phyloP scores from a whole-genome alignment of 345 rosid species.

The Eucalyptus marginata region DNA sequence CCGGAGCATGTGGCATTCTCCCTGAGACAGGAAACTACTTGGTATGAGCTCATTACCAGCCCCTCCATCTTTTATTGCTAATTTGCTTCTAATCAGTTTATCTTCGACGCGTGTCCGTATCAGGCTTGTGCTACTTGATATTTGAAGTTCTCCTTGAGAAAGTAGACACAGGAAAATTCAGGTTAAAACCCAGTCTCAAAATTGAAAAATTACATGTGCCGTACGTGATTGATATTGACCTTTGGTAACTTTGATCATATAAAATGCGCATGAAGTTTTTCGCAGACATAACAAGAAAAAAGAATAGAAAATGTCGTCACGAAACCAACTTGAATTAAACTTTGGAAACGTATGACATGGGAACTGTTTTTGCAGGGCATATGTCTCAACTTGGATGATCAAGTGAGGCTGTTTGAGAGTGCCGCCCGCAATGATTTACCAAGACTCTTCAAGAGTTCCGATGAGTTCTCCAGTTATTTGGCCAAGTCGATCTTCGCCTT shows the following conservation, averaged over 20 bases:
- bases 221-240: not conserved
- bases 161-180: not conserved
- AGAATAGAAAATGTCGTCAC: not conserved
- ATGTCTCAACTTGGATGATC: constrained; percentile 27
- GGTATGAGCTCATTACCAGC: constrained; percentile 1
- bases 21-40: constrained; percentile 9
- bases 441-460: not conserved
- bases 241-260: not conserved
- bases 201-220: not conserved
- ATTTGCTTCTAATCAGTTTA: not conserved
- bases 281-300: not conserved
- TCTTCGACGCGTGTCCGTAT: not conserved
- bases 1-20: constrained; percentile 34
- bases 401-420: constrained; percentile 11
- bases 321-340: not conserved
- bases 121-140: not conserved
- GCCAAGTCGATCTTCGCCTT: constrained; percentile 18
- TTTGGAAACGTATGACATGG: not conserved
- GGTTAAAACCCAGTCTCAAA: not conserved
- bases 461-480: constrained; percentile 2
- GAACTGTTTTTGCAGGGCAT: constrained; percentile 9
- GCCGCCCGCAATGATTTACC: not conserved
- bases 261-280: not conserved
- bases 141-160: not conserved
- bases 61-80: not conserved